Evolutionary conservation across 768 basidiomycete genomes (phyloP).

Genomic region (Scleroderma citrinum): DNA sequence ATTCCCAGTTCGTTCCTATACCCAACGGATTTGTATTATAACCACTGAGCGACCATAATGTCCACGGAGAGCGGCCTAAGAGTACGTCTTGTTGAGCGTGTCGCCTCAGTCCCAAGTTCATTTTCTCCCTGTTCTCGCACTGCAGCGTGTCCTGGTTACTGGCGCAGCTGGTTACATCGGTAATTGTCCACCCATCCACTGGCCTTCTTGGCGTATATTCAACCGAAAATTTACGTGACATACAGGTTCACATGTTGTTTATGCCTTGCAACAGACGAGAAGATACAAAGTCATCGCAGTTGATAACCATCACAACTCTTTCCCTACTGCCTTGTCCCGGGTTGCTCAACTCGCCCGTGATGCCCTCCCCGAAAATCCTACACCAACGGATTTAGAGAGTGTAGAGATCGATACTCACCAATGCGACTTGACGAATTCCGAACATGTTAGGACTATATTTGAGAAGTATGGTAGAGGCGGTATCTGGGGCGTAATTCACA

Average conservation of each 20-base stretch:
- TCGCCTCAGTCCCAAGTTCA: constrained; percentile 3
- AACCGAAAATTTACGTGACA: constrained; percentile 6
- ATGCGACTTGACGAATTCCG: constrained; percentile 71
- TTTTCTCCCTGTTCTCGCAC: neutral
- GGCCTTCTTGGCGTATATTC: constrained; percentile 4
- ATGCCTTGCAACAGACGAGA: constrained; percentile 76
- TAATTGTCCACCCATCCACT: constrained; percentile 25
- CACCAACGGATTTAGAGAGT: constrained; percentile 64
- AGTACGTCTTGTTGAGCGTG: constrained; percentile 32
- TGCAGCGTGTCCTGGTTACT: constrained; percentile 60
- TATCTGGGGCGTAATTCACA: constrained; percentile 95
- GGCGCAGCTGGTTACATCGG: constrained; percentile 92
- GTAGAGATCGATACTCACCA: constrained; percentile 62
- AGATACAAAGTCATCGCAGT: constrained; percentile 90
- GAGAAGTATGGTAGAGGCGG: constrained; percentile 81
- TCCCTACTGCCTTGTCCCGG: constrained; percentile 64
- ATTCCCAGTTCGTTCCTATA: neutral
- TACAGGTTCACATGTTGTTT: constrained; percentile 90
- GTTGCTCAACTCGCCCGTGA: constrained; percentile 76
- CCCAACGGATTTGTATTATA: neutral
- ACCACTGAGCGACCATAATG: constrained; percentile 14
- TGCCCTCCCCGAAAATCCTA: constrained; percentile 60
- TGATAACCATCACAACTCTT: constrained; percentile 94
- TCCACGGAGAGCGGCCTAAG: constrained; percentile 34
- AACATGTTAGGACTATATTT: constrained; percentile 73